Base-by-base conservation (phyloP, 1,284 basidiomycete species). In the Hortiboletus rubellus region DNA sequence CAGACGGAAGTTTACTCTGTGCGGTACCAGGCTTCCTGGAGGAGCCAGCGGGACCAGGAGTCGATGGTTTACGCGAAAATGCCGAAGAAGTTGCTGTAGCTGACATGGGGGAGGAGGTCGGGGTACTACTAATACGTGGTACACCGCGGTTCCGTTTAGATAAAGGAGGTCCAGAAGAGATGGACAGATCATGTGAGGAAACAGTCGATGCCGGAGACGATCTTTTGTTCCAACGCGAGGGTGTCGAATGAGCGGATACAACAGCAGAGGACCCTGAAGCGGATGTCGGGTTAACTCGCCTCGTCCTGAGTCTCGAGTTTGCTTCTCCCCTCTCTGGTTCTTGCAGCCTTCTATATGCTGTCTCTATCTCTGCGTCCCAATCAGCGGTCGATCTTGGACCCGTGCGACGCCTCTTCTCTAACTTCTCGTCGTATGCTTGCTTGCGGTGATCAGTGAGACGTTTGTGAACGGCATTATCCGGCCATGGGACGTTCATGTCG, bases 351-450 rank as follows among this genome's bases (percentile, higher is more conserved):
- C 52, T 42, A 38, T 64, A 62, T 0, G 60, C 54, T 1, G 17
- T 43, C 4, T 71, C 67, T 50, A 74, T 57, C 46, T 74, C 65
- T 41, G 58, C 58, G 27, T 74, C 72, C 69, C 69, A 71, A 6
- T 58, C 36, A 14, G 44, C 54, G 7, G 69, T 55, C 11, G 60
- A 58, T 24, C 41, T 34, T 17, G 58, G 58, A 37, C 33, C 44
- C 8, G 52, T 46, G 5, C 54, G 54, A 37, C 40, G 60, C 18
- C 46, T 55, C 46, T 59, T 67, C 48, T 59, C 64, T 17, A 68
- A 48, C 60, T 82, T 83, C 53, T 83, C 79, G 0, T 74, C 66
- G 51, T 74, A 77, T 0, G 76, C 82, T 52, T 82, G 77, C 12
- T 66, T 68, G 41, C 74, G 72, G 1, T 77, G 69, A 33, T 70